phyloP scores from a whole-genome alignment of 768 basidiomycete genomes.

The Boletus pseudo-olivaceus region DNA sequence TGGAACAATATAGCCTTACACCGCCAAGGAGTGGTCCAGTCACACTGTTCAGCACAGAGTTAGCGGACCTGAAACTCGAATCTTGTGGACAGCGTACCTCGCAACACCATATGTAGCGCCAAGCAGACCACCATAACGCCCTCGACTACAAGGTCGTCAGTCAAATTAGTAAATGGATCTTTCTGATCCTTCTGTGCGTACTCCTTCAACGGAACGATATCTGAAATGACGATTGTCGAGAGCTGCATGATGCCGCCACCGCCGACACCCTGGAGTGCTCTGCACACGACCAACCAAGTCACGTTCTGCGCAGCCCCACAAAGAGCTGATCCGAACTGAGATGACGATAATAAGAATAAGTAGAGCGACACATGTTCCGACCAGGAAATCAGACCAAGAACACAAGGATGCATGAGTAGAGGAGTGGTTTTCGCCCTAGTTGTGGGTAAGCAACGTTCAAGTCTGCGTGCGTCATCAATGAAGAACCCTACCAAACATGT shows the following conservation, averaged over 20 bases:
- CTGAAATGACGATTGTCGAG: conserved; percentile 73
- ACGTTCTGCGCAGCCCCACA: conserved; percentile 79
- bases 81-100: conserved; percentile 26
- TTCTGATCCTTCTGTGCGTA: conserved; percentile 30
- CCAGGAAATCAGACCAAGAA: conserved; percentile 53
- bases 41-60: conserved; percentile 39
- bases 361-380: neutral
- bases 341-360: neutral
- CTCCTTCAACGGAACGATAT: conserved; percentile 80
- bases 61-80: neutral
- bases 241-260: conserved; percentile 76
- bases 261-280: conserved; percentile 80
- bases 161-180: neutral
- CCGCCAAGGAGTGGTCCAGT: conserved; percentile 79
- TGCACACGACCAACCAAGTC: conserved; percentile 69
- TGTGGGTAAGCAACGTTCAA: neutral
- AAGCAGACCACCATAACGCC: conserved; percentile 68
- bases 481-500: conserved; percentile 39
- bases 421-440: conserved; percentile 61
- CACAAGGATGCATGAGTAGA: conserved; percentile 52
- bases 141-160: conserved; percentile 49
- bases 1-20: conserved; percentile 38
- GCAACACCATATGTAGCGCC: conserved; percentile 77
- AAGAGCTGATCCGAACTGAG: conserved; percentile 69
- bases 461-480: neutral